Conservation (phyloP, 2,329 filamentous ascomycete genomes). For the Beauveria pseudobassiana region DNA sequence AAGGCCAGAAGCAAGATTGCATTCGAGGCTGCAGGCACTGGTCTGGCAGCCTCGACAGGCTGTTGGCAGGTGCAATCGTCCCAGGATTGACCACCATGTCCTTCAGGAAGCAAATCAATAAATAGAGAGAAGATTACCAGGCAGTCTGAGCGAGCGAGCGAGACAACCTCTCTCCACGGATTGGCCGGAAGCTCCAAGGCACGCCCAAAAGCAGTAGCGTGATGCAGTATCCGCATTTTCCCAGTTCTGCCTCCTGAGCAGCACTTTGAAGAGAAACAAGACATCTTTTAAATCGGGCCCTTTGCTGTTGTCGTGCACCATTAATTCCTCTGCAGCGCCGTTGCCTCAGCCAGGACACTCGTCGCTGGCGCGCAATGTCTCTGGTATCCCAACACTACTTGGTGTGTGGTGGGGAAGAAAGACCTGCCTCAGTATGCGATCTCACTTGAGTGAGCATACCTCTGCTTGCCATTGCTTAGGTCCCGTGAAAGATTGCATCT, state of each 20-base stretch:
- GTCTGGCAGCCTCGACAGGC: no score
- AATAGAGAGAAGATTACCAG: neutral
- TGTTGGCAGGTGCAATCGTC: neutral
- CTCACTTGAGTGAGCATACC: neutral
- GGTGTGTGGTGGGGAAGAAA: neutral
- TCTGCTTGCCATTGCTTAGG: neutral
- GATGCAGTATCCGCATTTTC: slow-evolving; percentile 8
- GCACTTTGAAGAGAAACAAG: neutral
- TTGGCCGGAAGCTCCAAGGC: neutral
- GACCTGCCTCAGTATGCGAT: neutral
- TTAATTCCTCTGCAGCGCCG: neutral
- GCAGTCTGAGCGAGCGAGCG: neutral
- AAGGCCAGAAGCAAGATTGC: no score
- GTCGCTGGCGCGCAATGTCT: slow-evolving; percentile 2
- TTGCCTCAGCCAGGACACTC: neutral
- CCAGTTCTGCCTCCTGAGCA: neutral
- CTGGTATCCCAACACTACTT: neutral
- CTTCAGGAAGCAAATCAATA: neutral
- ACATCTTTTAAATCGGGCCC: neutral
- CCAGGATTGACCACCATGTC: neutral
- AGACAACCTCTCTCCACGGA: neutral
- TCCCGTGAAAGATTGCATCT: neutral
- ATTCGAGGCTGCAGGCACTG: no score
- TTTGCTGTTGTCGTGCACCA: neutral
- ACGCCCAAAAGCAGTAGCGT: neutral